Evolutionary conservation across 106 monocot genomes (phyloP).

Genomic region (Dioscorea dumetorum): DNA sequence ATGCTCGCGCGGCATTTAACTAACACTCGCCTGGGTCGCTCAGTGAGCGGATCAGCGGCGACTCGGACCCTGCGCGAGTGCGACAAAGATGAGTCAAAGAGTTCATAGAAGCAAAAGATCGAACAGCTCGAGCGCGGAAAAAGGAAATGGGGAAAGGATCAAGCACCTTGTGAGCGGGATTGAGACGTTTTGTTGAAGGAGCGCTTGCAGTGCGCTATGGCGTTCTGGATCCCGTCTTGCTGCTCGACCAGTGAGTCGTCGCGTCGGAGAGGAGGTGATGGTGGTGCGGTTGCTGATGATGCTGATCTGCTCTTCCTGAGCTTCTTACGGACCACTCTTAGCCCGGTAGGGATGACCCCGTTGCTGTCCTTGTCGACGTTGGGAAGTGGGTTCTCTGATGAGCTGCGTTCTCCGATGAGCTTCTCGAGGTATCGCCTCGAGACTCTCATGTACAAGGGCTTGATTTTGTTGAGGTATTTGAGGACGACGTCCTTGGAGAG

Average conservation of each 20-base stretch:
- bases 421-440: conserved; percentile 41
- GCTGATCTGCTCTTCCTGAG: conserved; percentile 23
- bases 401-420: conserved; percentile 8
- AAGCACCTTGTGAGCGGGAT: neutral
- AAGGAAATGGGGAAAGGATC: neutral
- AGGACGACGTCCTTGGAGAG: conserved; percentile 49
- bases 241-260: conserved; percentile 16
- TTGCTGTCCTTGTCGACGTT: conserved; percentile 12
- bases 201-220: conserved; percentile 27
- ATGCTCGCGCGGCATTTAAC: too few relatives aligned
- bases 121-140: neutral
- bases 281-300: conserved; percentile 2
- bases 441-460: conserved; percentile 52
- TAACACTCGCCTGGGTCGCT: conserved; percentile 12
- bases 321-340: conserved; percentile 8
- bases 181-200: conserved; percentile 7
- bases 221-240: conserved; percentile 26
- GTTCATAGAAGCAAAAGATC: neutral
- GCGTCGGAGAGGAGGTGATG: neutral
- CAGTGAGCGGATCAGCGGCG: conserved; percentile 14
- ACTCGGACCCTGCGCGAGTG: conserved; percentile 7
- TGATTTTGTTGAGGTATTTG: conserved; percentile 77
- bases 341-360: conserved; percentile 22
- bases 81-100: neutral
- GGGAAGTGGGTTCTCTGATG: neutral